Conservation (phyloP, 2,329 filamentous ascomycete genomes). For the Ceratocystis lukuohia region DNA sequence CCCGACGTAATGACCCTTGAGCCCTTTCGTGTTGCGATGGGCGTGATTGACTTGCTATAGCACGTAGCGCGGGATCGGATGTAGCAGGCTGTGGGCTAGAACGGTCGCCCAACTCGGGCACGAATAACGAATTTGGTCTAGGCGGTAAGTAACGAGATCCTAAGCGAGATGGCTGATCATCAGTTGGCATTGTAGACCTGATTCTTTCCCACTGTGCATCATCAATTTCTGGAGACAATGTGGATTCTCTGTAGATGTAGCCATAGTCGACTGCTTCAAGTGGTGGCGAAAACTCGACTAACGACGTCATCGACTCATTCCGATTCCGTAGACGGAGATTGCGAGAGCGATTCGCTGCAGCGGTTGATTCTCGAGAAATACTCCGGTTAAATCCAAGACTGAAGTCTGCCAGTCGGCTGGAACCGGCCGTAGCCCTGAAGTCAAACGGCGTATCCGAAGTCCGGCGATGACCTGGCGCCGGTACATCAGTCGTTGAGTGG, state of each 20-base stretch:
- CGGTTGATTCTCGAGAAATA: neutral
- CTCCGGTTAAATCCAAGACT: neutral
- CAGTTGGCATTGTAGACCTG: neutral
- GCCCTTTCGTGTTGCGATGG: too few relatives aligned
- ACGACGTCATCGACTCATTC: neutral
- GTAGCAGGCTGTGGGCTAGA: neutral
- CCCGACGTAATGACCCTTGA: neutral
- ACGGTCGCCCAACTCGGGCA: neutral
- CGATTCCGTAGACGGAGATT: neutral
- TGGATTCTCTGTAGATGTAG: neutral
- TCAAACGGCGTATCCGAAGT: neutral
- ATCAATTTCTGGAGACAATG: conserved; percentile 4
- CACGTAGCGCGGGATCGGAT: neutral
- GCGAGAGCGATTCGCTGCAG: neutral
- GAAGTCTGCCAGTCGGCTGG: neutral
- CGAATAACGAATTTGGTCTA: neutral
- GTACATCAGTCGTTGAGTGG: neutral
- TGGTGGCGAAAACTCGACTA: neutral
- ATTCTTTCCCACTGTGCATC: neutral
- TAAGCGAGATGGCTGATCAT: neutral
- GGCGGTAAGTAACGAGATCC: too few relatives aligned
- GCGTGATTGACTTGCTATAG: neutral
- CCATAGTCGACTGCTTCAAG: neutral
- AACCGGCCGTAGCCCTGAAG: neutral
- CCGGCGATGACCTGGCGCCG: neutral